phyloP scores from a whole-genome alignment of 2,329 filamentous ascomycete species.

The Iodosphaeria phyllophila region DNA sequence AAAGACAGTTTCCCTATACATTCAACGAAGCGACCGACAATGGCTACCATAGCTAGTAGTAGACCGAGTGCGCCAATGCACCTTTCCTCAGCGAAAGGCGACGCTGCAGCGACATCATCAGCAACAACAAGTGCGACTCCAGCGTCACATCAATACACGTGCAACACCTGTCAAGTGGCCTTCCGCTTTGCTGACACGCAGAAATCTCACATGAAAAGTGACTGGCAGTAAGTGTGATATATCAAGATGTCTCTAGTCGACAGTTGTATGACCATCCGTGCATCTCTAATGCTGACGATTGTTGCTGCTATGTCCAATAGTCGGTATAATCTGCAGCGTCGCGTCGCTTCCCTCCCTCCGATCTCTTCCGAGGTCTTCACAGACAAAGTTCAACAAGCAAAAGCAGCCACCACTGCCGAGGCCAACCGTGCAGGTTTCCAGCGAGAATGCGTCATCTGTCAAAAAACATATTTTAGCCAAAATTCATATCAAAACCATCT shows the following conservation, averaged over 20 bases:
- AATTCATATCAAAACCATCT: slow-evolving; percentile 92
- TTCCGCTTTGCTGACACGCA: slow-evolving; percentile 90
- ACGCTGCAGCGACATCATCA: slow-evolving; percentile 9
- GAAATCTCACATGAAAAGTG: slow-evolving; percentile 89
- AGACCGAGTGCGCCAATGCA: too few relatives aligned
- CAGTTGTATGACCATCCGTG: not conserved
- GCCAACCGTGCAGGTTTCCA: slow-evolving; percentile 82
- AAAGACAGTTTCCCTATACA: too few relatives aligned
- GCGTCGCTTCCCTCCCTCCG: slow-evolving; percentile 75
- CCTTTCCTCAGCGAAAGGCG: too few relatives aligned
- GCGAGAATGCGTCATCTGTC: slow-evolving; percentile 62
- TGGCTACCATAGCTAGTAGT: slow-evolving; percentile 29
- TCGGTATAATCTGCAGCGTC: slow-evolving; percentile 90
- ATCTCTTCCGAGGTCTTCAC: slow-evolving; percentile 86
- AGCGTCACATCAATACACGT: slow-evolving; percentile 74
- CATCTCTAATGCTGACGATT: not conserved
- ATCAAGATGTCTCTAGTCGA: slow-evolving; percentile 1
- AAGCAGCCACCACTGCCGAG: slow-evolving; percentile 66
- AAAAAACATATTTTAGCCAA: slow-evolving; percentile 89
- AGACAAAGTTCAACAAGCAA: slow-evolving; percentile 85
- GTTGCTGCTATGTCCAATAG: slow-evolving; percentile 22
- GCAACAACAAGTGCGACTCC: slow-evolving; percentile 14
- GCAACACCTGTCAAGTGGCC: slow-evolving; percentile 94
- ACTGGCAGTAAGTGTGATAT: slow-evolving; percentile 73
- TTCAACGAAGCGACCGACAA: slow-evolving; percentile 12